These are phyloP conservation scores for Microthlaspi erraticum DNA, from an alignment of 345 rosid genomes.

Conservation along the genomic window DNA sequence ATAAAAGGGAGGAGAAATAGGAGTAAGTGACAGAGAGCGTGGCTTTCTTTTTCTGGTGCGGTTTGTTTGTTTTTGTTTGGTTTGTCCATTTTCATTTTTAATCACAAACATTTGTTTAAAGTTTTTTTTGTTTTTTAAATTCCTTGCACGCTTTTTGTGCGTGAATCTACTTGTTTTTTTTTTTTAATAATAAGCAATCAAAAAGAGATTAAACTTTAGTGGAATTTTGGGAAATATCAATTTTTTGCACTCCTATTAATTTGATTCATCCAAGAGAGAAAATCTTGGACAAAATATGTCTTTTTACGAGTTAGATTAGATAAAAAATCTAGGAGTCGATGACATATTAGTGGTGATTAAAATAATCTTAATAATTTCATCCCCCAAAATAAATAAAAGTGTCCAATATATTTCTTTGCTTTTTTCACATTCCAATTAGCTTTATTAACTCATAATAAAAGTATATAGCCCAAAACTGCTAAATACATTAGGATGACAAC, in stretches of 20 bases:
- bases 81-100: slow-evolving; percentile 36
- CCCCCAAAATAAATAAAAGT: not conserved
- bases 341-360: not conserved
- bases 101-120: slow-evolving; percentile 17
- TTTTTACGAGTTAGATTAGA: slow-evolving; percentile 5
- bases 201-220: slow-evolving; percentile 37
- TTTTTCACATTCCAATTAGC: too few species aligned
- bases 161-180: slow-evolving; percentile 24
- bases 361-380: not conserved
- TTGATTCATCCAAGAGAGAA: slow-evolving; percentile 23
- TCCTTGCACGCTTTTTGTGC: slow-evolving; percentile 38
- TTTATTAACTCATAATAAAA: too few species aligned
- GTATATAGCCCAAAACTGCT: too few species aligned
- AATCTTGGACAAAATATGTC: slow-evolving; percentile 32
- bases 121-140: not conserved
- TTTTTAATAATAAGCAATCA: not conserved
- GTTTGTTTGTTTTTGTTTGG: slow-evolving; percentile 46
- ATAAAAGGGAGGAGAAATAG: slow-evolving; percentile 28
- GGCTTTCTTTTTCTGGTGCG: slow-evolving; percentile 45
- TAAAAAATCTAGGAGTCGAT: not conserved
- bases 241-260: not conserved
- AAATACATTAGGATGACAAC: not conserved
- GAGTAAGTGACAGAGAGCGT: slow-evolving; percentile 46
- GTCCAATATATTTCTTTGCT: not conserved
- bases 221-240: slow-evolving; percentile 20